Percentiles rank a stretch among this genome's conserved stretches.
Conservation (phyloP, 2,329 filamentous ascomycete genomes). For the Clarireedia monteithiana region DNA sequence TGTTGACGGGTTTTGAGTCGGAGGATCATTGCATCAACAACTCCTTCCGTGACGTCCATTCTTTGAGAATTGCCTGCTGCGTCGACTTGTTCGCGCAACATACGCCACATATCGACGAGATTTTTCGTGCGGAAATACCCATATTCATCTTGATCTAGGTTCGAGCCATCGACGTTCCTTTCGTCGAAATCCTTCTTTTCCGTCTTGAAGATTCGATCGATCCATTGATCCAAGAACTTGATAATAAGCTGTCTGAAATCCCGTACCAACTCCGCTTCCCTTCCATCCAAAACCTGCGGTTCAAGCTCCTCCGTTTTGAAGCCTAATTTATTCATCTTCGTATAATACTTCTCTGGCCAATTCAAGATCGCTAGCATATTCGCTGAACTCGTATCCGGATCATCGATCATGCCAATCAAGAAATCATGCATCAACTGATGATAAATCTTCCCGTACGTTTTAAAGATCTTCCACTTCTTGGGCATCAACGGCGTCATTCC, state of each 20-base stretch:
- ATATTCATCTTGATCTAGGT: conserved; percentile 80
- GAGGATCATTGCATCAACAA: conserved; percentile 92
- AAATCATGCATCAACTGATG: conserved; percentile 95
- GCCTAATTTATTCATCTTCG: conserved; percentile 88
- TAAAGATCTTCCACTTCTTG: conserved; percentile 92
- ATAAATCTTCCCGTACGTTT: conserved; percentile 84
- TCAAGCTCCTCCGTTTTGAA: conserved; percentile 67
- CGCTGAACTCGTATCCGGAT: conserved; percentile 73
- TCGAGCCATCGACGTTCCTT: conserved; percentile 62
- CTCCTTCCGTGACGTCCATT: conserved; percentile 85
- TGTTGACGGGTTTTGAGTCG: conserved; percentile 76
- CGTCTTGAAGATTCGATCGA: conserved; percentile 79
- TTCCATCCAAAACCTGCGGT: conserved; percentile 83
- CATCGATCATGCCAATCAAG: conserved; percentile 73
- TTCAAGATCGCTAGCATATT: conserved; percentile 89
- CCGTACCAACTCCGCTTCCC: conserved; percentile 81
- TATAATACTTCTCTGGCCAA: conserved; percentile 93
- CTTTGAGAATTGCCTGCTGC: conserved; percentile 80
- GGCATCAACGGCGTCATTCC: conserved; percentile 91
- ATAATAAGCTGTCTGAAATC: conserved; percentile 95
- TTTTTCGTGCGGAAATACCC: conserved; percentile 90
- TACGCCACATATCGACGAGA: conserved; percentile 90
- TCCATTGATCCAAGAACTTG: conserved; percentile 93
- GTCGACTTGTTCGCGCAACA: conserved; percentile 87
- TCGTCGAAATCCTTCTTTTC: conserved; percentile 77